Conservation (phyloP, 257 asterid species). For the Ilex aquifolium region DNA sequence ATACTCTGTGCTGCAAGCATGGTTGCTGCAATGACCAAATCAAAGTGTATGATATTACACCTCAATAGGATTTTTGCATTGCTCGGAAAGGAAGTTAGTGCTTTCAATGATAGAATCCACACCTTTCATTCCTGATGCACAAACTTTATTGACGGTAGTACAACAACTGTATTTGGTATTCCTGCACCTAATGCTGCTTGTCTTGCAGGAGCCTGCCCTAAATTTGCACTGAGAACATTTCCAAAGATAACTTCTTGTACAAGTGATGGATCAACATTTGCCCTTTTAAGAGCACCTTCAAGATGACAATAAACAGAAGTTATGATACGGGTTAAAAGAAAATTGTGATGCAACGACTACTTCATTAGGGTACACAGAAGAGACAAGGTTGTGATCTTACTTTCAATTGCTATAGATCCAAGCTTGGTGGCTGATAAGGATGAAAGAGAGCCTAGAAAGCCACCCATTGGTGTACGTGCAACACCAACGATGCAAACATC, state of each 20-base stretch:
- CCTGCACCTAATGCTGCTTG: slow-evolving; percentile 99
- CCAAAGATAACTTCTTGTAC: slow-evolving; percentile 93
- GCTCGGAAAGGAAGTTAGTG: too few species aligned
- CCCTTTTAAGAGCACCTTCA: slow-evolving; percentile 91
- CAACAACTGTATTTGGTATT: slow-evolving; percentile 78
- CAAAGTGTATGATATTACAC: slow-evolving; percentile 6
- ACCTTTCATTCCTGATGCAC: slow-evolving; percentile 99
- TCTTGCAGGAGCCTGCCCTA: slow-evolving; percentile 99
- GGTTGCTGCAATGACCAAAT: slow-evolving; percentile 56
- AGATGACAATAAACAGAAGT: slow-evolving; percentile 12
- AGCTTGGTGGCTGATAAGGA: slow-evolving; percentile 90
- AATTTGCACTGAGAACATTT: slow-evolving; percentile 93
- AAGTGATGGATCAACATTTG: slow-evolving; percentile 77
- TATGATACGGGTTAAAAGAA: slow-evolving; percentile 3
- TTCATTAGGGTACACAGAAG: slow-evolving; percentile 1
- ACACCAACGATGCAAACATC: slow-evolving; percentile 98
- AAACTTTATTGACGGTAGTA: slow-evolving; percentile 91
- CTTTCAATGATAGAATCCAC: slow-evolving; percentile 8
- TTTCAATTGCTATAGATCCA: slow-evolving; percentile 83
- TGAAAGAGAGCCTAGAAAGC: slow-evolving; percentile 88
- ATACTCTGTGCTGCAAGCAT: slow-evolving; percentile 93
- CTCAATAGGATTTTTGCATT: too few species aligned
- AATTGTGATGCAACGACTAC: background rate
- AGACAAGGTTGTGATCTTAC: slow-evolving; percentile 37
- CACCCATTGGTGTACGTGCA: slow-evolving; percentile 97